Evolutionary conservation across 805 yeast species (phyloP).

Genomic region (Kuraishia piskuri): DNA sequence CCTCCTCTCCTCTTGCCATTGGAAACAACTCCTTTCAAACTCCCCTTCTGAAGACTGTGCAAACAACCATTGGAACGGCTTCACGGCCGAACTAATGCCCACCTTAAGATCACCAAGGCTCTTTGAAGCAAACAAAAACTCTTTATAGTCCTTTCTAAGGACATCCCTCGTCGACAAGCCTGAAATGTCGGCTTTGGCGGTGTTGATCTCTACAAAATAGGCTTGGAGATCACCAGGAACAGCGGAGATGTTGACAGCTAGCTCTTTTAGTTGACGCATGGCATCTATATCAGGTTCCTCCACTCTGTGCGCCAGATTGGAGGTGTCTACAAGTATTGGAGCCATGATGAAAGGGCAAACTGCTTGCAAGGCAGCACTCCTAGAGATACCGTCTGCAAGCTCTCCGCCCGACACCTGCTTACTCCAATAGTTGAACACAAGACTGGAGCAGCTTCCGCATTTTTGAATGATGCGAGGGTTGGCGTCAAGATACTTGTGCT

Average conservation of each 20-base stretch:
- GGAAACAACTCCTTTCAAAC: constrained; percentile 11
- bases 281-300: constrained; percentile 49
- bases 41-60: constrained; percentile 14
- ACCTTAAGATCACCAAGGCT: constrained; percentile 25
- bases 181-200: constrained; percentile 52
- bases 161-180: constrained; percentile 57
- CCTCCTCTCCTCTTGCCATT: constrained; percentile 19
- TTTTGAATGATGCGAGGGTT: constrained; percentile 52
- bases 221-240: background rate
- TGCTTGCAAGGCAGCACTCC: constrained; percentile 17
- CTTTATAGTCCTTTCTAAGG: constrained; percentile 78
- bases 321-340: constrained; percentile 73
- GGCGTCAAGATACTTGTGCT: constrained; percentile 35
- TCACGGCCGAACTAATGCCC: constrained; percentile 75
- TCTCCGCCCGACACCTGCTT: constrained; percentile 11
- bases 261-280: constrained; percentile 25
- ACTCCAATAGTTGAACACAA: constrained; percentile 61
- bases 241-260: constrained; percentile 13
- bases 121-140: constrained; percentile 35
- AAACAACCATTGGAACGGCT: constrained; percentile 46
- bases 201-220: constrained; percentile 24
- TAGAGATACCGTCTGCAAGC: constrained; percentile 7
- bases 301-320: constrained; percentile 55
- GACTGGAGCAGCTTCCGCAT: constrained; percentile 74
- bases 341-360: constrained; percentile 44